Conservation (phyloP, 371 early-diverging fungal genomes). For the Syncephalastrum sp. region DNA sequence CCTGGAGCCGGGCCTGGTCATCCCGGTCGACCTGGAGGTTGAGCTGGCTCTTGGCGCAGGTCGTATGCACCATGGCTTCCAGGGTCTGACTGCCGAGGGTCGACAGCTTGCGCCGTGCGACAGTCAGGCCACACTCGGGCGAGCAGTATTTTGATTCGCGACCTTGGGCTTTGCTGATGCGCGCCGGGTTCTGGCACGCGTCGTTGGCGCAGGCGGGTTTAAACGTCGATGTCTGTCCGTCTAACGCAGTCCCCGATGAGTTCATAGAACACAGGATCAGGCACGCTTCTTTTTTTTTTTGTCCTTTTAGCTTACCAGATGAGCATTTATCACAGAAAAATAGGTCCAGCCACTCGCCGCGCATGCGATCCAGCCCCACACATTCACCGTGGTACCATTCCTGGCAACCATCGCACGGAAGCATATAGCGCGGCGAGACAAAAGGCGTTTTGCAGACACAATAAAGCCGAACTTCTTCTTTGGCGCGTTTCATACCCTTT, state of each 20-base stretch:
- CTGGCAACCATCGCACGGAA: slow-evolving; percentile 8
- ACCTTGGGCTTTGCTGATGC: background rate
- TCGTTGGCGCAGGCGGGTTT: slow-evolving; percentile 6
- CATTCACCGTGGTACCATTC: slow-evolving; percentile 11
- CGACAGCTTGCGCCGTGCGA: slow-evolving; percentile 8
- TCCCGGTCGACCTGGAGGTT: too few species aligned
- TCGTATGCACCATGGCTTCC: too few species aligned
- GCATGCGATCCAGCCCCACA: background rate
- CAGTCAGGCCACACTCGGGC: slow-evolving; percentile 7
- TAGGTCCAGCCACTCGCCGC: slow-evolving; percentile 5
- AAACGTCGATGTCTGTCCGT: background rate
- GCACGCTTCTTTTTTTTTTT: too few species aligned
- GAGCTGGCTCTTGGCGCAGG: too few species aligned
- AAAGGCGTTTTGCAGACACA: slow-evolving; percentile 6
- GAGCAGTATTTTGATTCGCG: slow-evolving; percentile 11
- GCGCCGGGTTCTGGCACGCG: slow-evolving; percentile 3
- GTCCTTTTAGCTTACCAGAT: background rate
- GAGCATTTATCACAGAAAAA: slow-evolving; percentile 9
- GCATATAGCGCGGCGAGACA: slow-evolving; percentile 4
- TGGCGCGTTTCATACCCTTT: background rate
- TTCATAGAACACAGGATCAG: too few species aligned
- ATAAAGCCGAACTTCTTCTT: slow-evolving; percentile 5
- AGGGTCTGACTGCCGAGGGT: too few species aligned
- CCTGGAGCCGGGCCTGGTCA: too few species aligned
- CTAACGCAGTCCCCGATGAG: background rate